Percentiles rank a stretch among this genome's conserved stretches.
Conservation (phyloP, 139 green algal species). For the Gonium pectorale region DNA sequence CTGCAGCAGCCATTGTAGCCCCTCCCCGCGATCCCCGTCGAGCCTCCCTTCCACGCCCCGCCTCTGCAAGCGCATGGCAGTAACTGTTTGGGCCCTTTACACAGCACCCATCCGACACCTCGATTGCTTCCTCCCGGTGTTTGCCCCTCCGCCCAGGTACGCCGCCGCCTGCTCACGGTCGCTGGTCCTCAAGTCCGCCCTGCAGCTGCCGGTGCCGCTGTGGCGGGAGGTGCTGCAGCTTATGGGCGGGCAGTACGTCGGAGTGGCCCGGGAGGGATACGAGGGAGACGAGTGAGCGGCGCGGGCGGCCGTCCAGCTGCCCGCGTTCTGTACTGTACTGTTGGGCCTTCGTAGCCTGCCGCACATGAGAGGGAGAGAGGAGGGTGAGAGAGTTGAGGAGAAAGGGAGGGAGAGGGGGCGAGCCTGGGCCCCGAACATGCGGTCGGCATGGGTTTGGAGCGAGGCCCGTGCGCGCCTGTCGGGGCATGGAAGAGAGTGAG, state of each 20-base stretch:
- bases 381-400: too few relatives aligned
- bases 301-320: too few relatives aligned
- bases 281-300: conserved; percentile 48
- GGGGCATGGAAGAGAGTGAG: too few relatives aligned
- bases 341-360: too few relatives aligned
- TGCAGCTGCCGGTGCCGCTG: conserved; percentile 78
- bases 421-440: too few relatives aligned
- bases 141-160: conserved; percentile 41
- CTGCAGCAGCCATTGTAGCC: too few relatives aligned
- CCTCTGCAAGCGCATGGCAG: neutral
- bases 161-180: conserved; percentile 65
- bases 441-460: too few relatives aligned
- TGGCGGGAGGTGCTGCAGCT: conserved; percentile 75
- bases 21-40: neutral
- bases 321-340: too few relatives aligned
- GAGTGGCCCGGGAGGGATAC: conserved; percentile 31
- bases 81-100: neutral
- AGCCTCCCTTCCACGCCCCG: neutral
- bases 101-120: neutral
- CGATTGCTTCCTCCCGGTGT: neutral
- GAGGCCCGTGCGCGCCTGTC: too few relatives aligned
- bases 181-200: conserved; percentile 72
- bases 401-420: too few relatives aligned
- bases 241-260: conserved; percentile 61
- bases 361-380: too few relatives aligned